Evolutionary conservation across 2,329 filamentous ascomycete genomes (phyloP), one percentile per base, ranked within the genome.

Genomic region (Aspergillus pseudoviridinutans): DNA sequence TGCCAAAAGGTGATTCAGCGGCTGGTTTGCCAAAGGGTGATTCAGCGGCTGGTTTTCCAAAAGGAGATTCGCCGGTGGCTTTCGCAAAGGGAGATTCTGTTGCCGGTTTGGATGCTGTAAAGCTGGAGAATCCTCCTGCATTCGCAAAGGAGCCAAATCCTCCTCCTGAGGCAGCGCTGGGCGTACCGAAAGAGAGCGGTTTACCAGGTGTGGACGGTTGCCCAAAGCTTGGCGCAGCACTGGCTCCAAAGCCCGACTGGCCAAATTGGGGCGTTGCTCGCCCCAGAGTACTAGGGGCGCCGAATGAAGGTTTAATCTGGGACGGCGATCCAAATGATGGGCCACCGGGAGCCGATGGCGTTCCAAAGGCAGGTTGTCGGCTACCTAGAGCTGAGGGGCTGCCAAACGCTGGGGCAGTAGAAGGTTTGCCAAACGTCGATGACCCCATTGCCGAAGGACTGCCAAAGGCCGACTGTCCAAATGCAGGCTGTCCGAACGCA

Each of bases 101-200:
- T 22, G 64, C 54, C 32, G 61, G 61, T 51, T 70, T 69, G 4
- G 66, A 54, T 2, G 65, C 51, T 6, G 64, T 63, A 53, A 72
- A 61, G 20, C 64, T 55, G 27, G 59, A 58, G 53, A 71, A 71
- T 24, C 68, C 67, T 17, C 63, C 56, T 1, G 62, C 51, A 42
- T 58, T 64, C 25, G 68, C 68, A 58, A 74, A 71, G 1, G 70
- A 68, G 47, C 72, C 68, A 60, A 76, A 76, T 14, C 74, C 74
- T 49, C 66, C 66, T 8, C 69, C 67, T 28, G 65, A 49, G 17
- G 62, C 52, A 49, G 61, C 54, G 44, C 50, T 55, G 29, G 64
- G 58, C 7, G 63, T 57, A 9, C 59, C 66, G 49, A 72, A 66
- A 3, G 61, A 50, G n/a, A 66, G 55, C 32, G 63, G 54, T 44